phyloP scores from a whole-genome alignment of 169 alveolate genomes.

The Eimeria praecox region DNA sequence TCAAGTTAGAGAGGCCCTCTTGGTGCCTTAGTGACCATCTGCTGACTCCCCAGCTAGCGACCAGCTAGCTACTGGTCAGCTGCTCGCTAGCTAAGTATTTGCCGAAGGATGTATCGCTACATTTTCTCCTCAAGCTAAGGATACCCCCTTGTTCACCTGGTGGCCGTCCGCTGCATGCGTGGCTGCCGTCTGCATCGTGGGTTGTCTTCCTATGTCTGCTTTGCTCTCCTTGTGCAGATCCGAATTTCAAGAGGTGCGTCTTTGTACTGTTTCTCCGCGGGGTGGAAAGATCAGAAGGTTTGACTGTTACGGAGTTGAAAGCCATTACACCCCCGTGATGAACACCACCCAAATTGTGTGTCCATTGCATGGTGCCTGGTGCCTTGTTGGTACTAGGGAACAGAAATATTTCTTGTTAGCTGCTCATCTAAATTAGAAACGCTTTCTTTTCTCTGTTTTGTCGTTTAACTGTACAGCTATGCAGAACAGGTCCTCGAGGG shows the following conservation, averaged over 20 bases:
- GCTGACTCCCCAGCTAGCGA: too few relatives aligned
- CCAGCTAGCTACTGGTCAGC: too few relatives aligned
- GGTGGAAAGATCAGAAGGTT: neutral
- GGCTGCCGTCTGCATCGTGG: neutral
- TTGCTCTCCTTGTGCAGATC: conserved; percentile 4
- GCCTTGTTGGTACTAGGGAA: too few relatives aligned
- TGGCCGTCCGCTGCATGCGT: neutral
- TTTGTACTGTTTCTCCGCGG: neutral
- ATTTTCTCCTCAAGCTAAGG: neutral
- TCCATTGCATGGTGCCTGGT: too few relatives aligned
- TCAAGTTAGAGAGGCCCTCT: neutral
- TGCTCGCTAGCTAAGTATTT: too few relatives aligned
- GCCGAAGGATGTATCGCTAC: neutral
- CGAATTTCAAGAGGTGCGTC: conserved; percentile 61
- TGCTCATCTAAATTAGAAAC: too few relatives aligned
- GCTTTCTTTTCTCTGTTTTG: neutral
- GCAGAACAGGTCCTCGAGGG: conserved; percentile 65
- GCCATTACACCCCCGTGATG: neutral
- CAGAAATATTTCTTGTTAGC: too few relatives aligned
- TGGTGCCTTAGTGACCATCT: neutral
- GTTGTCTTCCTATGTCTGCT: too few relatives aligned
- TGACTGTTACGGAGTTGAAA: neutral
- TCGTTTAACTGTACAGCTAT: neutral
- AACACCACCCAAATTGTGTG: too few relatives aligned
- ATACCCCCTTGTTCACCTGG: neutral